Percentiles rank a stretch among this genome's conserved stretches.
phyloP scores from a whole-genome alignment of 129 eudicot species.

The Artemisia tridentata region DNA sequence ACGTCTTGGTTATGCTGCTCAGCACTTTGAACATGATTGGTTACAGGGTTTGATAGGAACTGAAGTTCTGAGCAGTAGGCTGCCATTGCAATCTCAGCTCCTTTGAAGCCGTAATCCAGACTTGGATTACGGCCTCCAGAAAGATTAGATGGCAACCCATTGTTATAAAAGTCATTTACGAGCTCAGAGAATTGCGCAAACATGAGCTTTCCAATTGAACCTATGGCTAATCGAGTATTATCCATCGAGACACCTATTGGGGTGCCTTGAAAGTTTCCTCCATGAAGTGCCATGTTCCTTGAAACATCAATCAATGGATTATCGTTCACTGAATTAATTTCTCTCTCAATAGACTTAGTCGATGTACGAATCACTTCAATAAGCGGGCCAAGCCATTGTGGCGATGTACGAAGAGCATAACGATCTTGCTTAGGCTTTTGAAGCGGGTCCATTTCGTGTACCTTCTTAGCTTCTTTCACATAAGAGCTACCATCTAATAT shows the following conservation, averaged over 20 bases:
- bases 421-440: constrained; percentile 78
- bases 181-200: constrained; percentile 68
- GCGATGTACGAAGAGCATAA: constrained; percentile 70
- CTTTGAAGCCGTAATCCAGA: constrained; percentile 70
- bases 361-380: constrained; percentile 65
- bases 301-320: constrained; percentile 68
- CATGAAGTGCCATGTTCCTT: constrained; percentile 66
- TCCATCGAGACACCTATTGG: constrained; percentile 79
- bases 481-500: constrained; percentile 56
- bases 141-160: constrained; percentile 65
- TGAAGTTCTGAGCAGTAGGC: constrained; percentile 71
- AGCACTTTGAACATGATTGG: constrained; percentile 69
- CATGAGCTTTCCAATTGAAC: constrained; percentile 60
- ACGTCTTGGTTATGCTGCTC: constrained; percentile 77
- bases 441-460: constrained; percentile 61
- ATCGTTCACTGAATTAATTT: constrained; percentile 67
- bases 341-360: constrained; percentile 59
- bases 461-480: constrained; percentile 51
- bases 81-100: constrained; percentile 77
- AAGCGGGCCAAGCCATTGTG: constrained; percentile 76
- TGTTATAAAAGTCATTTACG: constrained; percentile 65
- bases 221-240: constrained; percentile 57
- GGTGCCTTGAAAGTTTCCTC: constrained; percentile 78
- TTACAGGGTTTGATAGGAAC: constrained; percentile 63
- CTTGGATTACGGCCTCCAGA: constrained; percentile 71